Conservation (phyloP, 2,329 filamentous ascomycete species). For the Albophoma yamanashiensis region DNA sequence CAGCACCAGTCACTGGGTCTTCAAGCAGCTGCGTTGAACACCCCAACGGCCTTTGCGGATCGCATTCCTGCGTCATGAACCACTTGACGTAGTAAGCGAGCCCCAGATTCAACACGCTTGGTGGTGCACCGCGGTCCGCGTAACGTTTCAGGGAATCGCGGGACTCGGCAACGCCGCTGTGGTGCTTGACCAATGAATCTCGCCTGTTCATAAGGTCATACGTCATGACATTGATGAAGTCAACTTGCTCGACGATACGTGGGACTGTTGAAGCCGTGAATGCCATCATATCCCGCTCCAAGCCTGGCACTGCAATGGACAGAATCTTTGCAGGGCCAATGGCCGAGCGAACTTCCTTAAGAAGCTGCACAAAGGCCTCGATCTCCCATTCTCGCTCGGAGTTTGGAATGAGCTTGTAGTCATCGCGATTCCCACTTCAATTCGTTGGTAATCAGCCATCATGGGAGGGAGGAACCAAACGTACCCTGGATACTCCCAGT, state of each 20-base stretch:
- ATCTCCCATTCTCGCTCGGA: slow-evolving; percentile 50
- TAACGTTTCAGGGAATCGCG: slow-evolving; percentile 47
- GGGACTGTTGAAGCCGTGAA: slow-evolving; percentile 49
- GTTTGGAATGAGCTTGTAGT: slow-evolving; percentile 58
- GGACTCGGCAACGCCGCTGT: slow-evolving; percentile 50
- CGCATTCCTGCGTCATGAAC: slow-evolving; percentile 40
- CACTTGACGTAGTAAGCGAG: slow-evolving; percentile 60
- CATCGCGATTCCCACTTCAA: slow-evolving; percentile 52
- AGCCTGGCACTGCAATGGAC: slow-evolving; percentile 58
- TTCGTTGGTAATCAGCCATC: neutral
- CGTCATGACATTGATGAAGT: slow-evolving; percentile 59
- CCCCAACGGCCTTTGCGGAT: slow-evolving; percentile 32
- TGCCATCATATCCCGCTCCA: slow-evolving; percentile 55
- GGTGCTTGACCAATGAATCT: slow-evolving; percentile 52
- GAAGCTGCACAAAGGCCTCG: slow-evolving; percentile 49
- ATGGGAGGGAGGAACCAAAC: neutral
- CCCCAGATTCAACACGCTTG: slow-evolving; percentile 48
- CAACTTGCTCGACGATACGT: slow-evolving; percentile 45
- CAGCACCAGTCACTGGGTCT: slow-evolving; percentile 44
- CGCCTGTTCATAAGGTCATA: slow-evolving; percentile 64
- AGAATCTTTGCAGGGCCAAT: slow-evolving; percentile 48
- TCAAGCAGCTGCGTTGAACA: slow-evolving; percentile 48
- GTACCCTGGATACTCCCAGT: slow-evolving; percentile 54
- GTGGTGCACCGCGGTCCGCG: slow-evolving; percentile 38
- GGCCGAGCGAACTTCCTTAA: slow-evolving; percentile 45